Evolutionary conservation across 306 rosid genomes (phyloP).

Genomic region (Pueraria montana): DNA sequence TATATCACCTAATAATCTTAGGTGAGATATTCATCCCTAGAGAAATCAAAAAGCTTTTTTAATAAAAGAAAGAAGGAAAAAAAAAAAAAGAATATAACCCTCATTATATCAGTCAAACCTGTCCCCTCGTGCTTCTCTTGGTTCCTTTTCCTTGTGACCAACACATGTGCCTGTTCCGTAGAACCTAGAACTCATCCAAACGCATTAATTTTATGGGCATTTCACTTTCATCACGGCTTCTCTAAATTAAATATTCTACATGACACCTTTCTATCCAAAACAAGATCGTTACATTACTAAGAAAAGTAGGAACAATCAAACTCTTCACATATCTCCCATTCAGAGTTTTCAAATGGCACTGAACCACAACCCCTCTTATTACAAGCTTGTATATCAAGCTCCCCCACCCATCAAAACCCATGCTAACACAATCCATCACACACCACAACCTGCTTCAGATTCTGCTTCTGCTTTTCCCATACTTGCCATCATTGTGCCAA

Average conservation of each 20-base stretch:
- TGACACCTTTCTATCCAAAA: slow-evolving; percentile 15
- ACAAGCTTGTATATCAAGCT: background rate
- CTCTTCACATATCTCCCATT: background rate
- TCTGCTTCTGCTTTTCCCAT: slow-evolving; percentile 51
- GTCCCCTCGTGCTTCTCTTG: slow-evolving; percentile 29
- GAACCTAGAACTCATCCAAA: slow-evolving; percentile 5
- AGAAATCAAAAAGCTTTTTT: background rate
- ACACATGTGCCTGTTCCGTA: slow-evolving; percentile 19
- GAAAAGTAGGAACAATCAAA: slow-evolving; percentile 6
- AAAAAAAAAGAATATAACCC: too few species aligned
- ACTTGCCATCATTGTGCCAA: slow-evolving; percentile 60
- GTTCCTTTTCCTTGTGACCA: background rate
- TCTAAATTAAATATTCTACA: background rate
- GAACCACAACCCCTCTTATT: slow-evolving; percentile 5
- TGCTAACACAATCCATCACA: background rate
- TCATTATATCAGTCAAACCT: slow-evolving; percentile 22
- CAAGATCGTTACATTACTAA: slow-evolving; percentile 3
- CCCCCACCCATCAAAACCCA: background rate
- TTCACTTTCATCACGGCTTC: slow-evolving; percentile 9
- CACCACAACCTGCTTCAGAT: slow-evolving; percentile 48
- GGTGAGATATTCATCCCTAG: background rate
- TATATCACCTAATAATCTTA: background rate
- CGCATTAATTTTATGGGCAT: background rate
- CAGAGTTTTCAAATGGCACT: slow-evolving; percentile 5
- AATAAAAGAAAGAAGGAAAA: background rate